Percentiles rank a stretch among this genome's conserved stretches.
Conservation (phyloP, 2,329 filamentous ascomycete genomes). For the Sclerotinia spermophila region DNA sequence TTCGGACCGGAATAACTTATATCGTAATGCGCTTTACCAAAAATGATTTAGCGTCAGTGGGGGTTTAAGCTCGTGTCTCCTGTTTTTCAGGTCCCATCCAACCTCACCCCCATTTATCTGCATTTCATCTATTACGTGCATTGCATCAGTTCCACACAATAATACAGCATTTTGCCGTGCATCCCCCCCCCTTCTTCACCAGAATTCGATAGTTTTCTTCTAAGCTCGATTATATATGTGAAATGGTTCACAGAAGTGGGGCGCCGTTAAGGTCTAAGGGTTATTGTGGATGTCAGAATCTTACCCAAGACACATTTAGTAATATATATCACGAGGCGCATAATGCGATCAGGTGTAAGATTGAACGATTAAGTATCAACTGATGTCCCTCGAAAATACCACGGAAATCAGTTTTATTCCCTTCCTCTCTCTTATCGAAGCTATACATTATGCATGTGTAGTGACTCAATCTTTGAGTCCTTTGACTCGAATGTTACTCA, state of each 20-base stretch:
- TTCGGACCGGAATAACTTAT: background rate
- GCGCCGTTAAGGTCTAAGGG: background rate
- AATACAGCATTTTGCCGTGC: background rate
- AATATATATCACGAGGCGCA: background rate
- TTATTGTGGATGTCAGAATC: background rate
- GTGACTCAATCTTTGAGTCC: background rate
- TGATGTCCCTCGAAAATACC: background rate
- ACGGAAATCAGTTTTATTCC: background rate
- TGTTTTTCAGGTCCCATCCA: slow-evolving; percentile 1
- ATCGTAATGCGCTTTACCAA: background rate
- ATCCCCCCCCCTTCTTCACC: background rate
- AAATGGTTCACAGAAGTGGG: background rate
- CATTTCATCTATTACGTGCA: slow-evolving; percentile 8
- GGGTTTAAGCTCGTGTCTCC: background rate
- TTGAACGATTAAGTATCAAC: background rate
- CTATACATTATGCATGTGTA: background rate
- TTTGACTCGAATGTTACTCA: slow-evolving; percentile 8
- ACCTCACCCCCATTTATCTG: background rate
- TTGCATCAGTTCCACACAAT: slow-evolving; percentile 11
- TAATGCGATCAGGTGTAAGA: background rate
- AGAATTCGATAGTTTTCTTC: background rate
- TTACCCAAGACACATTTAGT: background rate
- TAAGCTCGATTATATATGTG: background rate
- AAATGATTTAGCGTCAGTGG: background rate
- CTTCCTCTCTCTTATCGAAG: background rate